phyloP scores from a whole-genome alignment of 176 grass and related monocot species.

The Hordeum marinum region DNA sequence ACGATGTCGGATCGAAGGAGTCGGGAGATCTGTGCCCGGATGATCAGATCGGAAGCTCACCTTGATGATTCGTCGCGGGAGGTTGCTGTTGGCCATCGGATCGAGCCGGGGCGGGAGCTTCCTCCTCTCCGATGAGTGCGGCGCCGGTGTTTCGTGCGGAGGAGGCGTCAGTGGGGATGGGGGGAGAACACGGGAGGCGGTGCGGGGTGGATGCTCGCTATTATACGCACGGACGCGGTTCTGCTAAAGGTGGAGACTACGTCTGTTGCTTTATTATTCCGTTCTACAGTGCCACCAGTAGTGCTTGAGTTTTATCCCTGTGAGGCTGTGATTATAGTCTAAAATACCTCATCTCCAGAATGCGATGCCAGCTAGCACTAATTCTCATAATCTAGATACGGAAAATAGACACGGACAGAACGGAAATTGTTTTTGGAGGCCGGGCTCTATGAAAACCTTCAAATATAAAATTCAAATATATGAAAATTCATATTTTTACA shows the following conservation, averaged over 20 bases:
- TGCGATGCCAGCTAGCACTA: no score
- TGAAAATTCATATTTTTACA: no score
- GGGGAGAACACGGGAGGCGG: neutral
- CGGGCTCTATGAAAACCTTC: no score
- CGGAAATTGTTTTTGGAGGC: no score
- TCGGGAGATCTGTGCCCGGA: slow-evolving; percentile 11
- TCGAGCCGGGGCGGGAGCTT: slow-evolving; percentile 33
- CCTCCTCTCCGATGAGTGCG: slow-evolving; percentile 1
- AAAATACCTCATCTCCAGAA: no score
- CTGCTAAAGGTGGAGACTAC: neutral
- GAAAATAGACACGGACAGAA: no score
- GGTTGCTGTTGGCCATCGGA: slow-evolving; percentile 92
- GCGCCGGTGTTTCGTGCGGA: slow-evolving; percentile 27
- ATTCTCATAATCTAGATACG: no score
- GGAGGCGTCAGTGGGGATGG: slow-evolving; percentile 15
- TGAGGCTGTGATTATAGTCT: no score
- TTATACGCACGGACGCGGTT: slow-evolving; percentile 17
- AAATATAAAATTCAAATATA: no score
- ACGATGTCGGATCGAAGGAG: neutral
- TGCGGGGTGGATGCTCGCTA: slow-evolving; percentile 8
- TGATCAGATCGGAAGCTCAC: slow-evolving; percentile 38
- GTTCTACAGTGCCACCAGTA: neutral
- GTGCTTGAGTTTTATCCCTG: no score
- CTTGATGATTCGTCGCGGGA: slow-evolving; percentile 98
- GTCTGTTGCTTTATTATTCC: neutral